Base-by-base conservation (phyloP, 2,329 filamentous ascomycete genomes). In the Colletotrichum godetiae region DNA sequence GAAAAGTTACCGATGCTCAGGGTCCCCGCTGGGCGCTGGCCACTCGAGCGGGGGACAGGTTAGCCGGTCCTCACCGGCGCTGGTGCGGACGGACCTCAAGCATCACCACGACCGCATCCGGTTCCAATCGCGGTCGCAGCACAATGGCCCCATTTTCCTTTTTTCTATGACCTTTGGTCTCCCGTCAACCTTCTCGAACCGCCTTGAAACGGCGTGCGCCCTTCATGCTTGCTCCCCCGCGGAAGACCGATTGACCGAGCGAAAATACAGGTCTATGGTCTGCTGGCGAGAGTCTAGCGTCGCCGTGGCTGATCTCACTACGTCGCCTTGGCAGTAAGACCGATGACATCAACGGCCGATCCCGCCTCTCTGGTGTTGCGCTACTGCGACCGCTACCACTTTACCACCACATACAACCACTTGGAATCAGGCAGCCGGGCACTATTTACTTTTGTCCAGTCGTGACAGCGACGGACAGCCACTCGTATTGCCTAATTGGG, bases 301-400 rank as follows among this genome's bases (percentile, higher is more conserved):
- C 22, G 56, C n/a, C 42, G 27, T 73, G 67, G 70, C 60, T 65
- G 55, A 61, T 60, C 55, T 57, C 49, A 60, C 56, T 57, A 49
- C 49, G 42, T 4, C 22, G 24, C 31, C 67, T 70, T 73, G 67
- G 67, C 60, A 57, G 37, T 65, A 35, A 73, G 67, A 73, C 60
- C 1, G 59, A 73, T 73, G 70, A 73, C 70, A 73, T 73, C 67
- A 70, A 69, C 46, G 66, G 42, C 27, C 67, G 67, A 73, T 73
- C 70, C 31, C 42, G 33, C 19, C 13, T 27, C 15, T 29, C 13
- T 42, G 61, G 27, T 67, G 24, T 33, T 13, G 37, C 24, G 46
- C 63, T 42, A 31, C 24, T 46, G 56, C 12, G 19, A 27, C 29
- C 22, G 29, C 8, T 7, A 22, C 24, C 22, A 24, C 6, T 4